A percentile compares a stretch with the other conserved stretches of the same genome.
Conservation (phyloP, 495 filamentous ascomycete species). For the Glutinoglossum americanum region DNA sequence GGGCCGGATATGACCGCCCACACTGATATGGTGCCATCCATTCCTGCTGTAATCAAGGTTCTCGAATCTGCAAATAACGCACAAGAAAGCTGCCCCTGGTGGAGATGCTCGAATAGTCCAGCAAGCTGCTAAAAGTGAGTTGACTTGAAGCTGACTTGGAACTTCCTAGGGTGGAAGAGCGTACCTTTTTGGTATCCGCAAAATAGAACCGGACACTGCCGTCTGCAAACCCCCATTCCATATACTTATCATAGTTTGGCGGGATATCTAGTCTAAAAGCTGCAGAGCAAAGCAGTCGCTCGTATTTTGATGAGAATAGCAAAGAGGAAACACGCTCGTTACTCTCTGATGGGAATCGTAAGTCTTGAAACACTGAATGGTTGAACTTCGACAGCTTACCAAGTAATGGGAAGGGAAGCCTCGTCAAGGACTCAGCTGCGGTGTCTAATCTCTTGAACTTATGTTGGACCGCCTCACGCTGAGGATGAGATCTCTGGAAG, state of each 20-base stretch:
- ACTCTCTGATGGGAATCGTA: slow-evolving; percentile 28
- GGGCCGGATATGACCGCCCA: slow-evolving; percentile 44
- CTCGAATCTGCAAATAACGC: slow-evolving; percentile 71
- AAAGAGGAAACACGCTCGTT: slow-evolving; percentile 61
- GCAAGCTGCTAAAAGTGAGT: slow-evolving; percentile 23
- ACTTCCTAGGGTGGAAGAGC: not conserved
- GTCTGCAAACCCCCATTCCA: slow-evolving; percentile 94
- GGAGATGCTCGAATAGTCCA: slow-evolving; percentile 80
- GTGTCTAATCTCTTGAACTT: slow-evolving; percentile 52
- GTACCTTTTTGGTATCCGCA: slow-evolving; percentile 47
- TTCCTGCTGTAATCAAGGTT: slow-evolving; percentile 74
- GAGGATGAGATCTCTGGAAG: slow-evolving; percentile 58
- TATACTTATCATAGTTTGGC: slow-evolving; percentile 66
- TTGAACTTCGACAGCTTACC: slow-evolving; percentile 18
- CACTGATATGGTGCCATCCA: slow-evolving; percentile 73
- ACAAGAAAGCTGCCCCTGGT: slow-evolving; percentile 65
- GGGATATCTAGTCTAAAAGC: slow-evolving; percentile 70
- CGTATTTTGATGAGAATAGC: slow-evolving; percentile 55
- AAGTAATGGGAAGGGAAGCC: slow-evolving; percentile 61
- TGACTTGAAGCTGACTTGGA: not conserved
- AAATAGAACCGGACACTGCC: slow-evolving; percentile 78
- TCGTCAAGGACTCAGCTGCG: slow-evolving; percentile 51
- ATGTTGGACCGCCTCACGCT: slow-evolving; percentile 40
- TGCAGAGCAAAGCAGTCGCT: slow-evolving; percentile 67
- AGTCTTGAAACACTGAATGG: slow-evolving; percentile 3